phyloP scores from a whole-genome alignment of 306 rosid genomes.

The Geum urbanum region DNA sequence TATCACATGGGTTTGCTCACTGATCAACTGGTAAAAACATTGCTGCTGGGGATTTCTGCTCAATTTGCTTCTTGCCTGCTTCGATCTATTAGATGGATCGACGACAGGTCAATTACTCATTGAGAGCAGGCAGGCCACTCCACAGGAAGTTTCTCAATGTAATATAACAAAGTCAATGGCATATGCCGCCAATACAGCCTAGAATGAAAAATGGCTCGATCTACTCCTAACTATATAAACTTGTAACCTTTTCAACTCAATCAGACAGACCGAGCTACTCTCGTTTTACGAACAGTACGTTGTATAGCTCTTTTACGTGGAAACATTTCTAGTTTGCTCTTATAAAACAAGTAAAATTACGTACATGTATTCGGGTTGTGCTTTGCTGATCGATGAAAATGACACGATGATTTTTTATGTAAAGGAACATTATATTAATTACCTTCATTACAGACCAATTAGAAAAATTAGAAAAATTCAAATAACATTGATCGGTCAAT shows the following conservation, averaged over 20 bases:
- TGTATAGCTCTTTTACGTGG: not conserved
- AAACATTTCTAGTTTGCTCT: too few relatives aligned
- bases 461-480: not conserved
- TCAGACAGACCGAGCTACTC: not conserved
- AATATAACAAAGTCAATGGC: constrained; percentile 18
- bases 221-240: not conserved
- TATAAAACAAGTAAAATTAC: too few relatives aligned
- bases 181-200: not conserved
- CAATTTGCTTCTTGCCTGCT: not conserved
- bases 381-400: too few relatives aligned
- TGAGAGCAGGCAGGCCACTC: constrained; percentile 14
- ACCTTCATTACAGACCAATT: not conserved
- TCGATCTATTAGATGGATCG: too few relatives aligned
- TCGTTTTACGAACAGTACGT: not conserved
- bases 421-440: not conserved
- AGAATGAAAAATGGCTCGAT: not conserved
- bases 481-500: not conserved
- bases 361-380: too few relatives aligned
- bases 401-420: not conserved
- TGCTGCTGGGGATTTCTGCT: not conserved
- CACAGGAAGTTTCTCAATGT: not conserved
- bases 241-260: not conserved
- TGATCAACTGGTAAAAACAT: constrained; percentile 1
- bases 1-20: constrained; percentile 33
- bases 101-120: too few relatives aligned